Base-by-base conservation (phyloP, 345 rosid genomes). In the Litchi chinensis region DNA sequence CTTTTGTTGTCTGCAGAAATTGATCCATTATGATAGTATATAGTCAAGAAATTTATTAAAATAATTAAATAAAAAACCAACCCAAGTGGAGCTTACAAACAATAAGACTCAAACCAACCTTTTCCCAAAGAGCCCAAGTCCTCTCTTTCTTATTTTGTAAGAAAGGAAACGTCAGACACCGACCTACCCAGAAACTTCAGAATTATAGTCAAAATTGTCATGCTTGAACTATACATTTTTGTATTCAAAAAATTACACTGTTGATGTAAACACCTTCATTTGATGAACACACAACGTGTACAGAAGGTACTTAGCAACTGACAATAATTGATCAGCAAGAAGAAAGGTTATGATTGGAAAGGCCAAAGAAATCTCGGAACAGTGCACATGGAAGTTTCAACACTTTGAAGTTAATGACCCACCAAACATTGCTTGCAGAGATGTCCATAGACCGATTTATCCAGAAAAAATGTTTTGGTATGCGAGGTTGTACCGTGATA, bases 321-420 rank as follows among this genome's bases (percentile, higher is more conserved):
- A 32, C 1, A 24, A 60, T 21, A 74, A 39, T 18, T 6, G 59
- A 65, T 12, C 28, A 39, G 24, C 39, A 56, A 28, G 10, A 26
- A 24, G 5, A 44, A 26, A 52, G 50, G 50, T 68, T 54, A 68
- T 68, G 71, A 68, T 40, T 68, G 52, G 19, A 76, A 76, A 80
- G 63, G 68, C 59, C 65, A 78, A 40, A 70, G 5, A 11, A 32
- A 18, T 75, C 18, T 19, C 44, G 6, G 11, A 76, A 75, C 85
- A 77, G 67, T 75, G 76, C 84, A 79, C 81, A 83, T 79, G 77
- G 66, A 73, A 65, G 41, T n/a, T 71, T 79, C 64, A 77, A 76
- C 60, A 59, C 5, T 52, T 76, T 56, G 52, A 57, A 57, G 40
- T 48, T 52, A 77, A 71, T 79, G 86, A 79, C 82, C 80, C 81